Conservation (phyloP, 352 stramenopile genomes). For the Pelagophyceae sp. region DNA sequence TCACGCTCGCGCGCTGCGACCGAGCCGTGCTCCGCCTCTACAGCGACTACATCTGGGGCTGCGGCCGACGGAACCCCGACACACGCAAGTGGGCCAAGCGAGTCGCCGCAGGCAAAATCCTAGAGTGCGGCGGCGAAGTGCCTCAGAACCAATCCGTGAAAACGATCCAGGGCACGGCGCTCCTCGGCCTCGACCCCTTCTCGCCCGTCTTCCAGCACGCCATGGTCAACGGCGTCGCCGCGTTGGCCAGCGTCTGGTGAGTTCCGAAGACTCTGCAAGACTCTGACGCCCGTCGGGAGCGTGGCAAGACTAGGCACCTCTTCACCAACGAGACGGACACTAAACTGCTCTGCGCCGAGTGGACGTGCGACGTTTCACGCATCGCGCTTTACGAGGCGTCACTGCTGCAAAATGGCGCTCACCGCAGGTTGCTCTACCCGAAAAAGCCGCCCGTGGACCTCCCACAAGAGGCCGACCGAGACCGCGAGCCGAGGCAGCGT, state of each 20-base stretch:
- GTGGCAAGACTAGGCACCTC: too few species aligned
- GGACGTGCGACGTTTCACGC: not conserved
- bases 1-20: not conserved
- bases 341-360: not conserved
- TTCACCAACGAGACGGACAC: not conserved
- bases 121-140: not conserved
- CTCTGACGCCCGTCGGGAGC: too few species aligned
- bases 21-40: not conserved
- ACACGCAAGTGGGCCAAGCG: not conserved
- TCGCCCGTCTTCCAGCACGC: not conserved
- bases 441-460: too few species aligned
- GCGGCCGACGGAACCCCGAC: not conserved
- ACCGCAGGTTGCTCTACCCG: too few species aligned
- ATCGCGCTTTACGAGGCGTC: not conserved
- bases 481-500: too few species aligned
- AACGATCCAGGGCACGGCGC: not conserved
- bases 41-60: slow-evolving; percentile 2
- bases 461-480: too few species aligned
- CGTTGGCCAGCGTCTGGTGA: not conserved
- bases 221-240: not conserved
- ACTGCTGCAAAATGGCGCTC: too few species aligned
- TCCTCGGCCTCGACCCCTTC: not conserved
- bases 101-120: too few species aligned
- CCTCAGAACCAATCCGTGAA: not conserved
- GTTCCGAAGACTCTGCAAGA: too few species aligned